A percentile compares a stretch with the other conserved stretches of the same genome.
Evolutionary conservation across 2,329 filamentous ascomycete species (phyloP).

Genomic region (Neurospora sp.): DNA sequence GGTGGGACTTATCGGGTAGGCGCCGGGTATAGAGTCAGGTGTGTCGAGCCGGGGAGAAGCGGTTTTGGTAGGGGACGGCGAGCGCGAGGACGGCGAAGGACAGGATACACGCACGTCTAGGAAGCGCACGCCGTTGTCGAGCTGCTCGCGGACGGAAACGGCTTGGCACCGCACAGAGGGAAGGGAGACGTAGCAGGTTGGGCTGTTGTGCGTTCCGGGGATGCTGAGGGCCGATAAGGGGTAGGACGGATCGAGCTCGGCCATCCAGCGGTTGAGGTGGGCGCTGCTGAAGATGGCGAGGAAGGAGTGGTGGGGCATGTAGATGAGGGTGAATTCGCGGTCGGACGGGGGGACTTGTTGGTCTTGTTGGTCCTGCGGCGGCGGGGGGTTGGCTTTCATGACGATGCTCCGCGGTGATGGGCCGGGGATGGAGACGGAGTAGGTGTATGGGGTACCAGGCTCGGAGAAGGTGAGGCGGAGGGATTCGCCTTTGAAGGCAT

Average conservation of each 20-base stretch:
- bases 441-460: conserved; percentile 42
- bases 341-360: conserved; percentile 23
- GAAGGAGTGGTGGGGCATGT: conserved; percentile 45
- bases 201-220: conserved; percentile 91
- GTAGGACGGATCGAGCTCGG: conserved; percentile 57
- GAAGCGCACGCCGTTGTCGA: conserved; percentile 86
- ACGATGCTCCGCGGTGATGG: conserved; percentile 48
- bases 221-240: conserved; percentile 77
- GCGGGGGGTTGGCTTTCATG: conserved; percentile 33
- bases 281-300: conserved; percentile 62
- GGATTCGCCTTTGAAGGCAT: conserved; percentile 45
- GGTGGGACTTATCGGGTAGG: not conserved
- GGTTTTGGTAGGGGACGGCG: not conserved
- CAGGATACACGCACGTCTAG: conserved; percentile 70
- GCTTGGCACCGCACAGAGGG: conserved; percentile 92
- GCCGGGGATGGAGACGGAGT: conserved; percentile 65
- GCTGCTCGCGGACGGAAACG: conserved; percentile 64
- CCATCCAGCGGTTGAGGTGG: conserved; percentile 71
- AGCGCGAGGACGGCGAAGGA: conserved; percentile 2
- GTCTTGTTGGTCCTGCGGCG: conserved; percentile 20
- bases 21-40: not conserved
- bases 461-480: conserved; percentile 65
- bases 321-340: conserved; percentile 57
- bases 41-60: not conserved
- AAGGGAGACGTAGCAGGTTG: conserved; percentile 73